Evolutionary conservation across 2,329 filamentous ascomycete species (phyloP).

Genomic region (Xenoacremonium recifei): DNA sequence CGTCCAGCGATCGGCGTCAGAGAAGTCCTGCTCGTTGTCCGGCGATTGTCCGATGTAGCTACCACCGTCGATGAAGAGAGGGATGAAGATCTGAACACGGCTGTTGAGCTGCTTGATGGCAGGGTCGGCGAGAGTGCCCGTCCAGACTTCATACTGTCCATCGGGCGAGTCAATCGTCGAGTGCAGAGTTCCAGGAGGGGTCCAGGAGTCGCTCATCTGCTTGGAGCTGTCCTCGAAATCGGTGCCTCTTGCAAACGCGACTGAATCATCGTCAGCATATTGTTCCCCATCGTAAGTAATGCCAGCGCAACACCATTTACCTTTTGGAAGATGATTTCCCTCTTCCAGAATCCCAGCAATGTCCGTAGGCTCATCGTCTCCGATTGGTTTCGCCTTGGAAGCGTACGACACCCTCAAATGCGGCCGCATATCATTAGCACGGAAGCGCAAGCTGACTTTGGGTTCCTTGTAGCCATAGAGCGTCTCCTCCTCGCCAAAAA

Average conservation of each 20-base stretch:
- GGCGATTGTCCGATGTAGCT: constrained; percentile 57
- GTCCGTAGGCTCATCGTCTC: constrained; percentile 68
- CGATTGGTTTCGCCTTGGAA: constrained; percentile 65
- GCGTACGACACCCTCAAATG: constrained; percentile 69
- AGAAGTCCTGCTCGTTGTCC: constrained; percentile 46
- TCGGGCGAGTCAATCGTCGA: constrained; percentile 60
- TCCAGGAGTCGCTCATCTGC: constrained; percentile 46
- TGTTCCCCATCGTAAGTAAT: too few relatives aligned
- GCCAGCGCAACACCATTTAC: constrained; percentile 41
- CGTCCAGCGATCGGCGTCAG: constrained; percentile 82
- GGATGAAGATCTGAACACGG: constrained; percentile 79
- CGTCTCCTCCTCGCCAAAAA: constrained; percentile 89
- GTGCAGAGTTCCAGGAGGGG: constrained; percentile 73
- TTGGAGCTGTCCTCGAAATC: constrained; percentile 62
- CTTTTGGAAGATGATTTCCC: constrained; percentile 66
- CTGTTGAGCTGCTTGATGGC: constrained; percentile 69
- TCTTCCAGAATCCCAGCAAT: constrained; percentile 61
- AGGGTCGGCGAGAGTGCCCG: constrained; percentile 68
- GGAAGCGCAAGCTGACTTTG: constrained; percentile 68
- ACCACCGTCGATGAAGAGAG: constrained; percentile 93
- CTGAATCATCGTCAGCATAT: constrained; percentile 37
- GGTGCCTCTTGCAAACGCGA: constrained; percentile 62
- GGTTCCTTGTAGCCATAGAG: constrained; percentile 89
- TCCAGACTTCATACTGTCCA: constrained; percentile 80
- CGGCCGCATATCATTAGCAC: constrained; percentile 73